Base-by-base conservation (phyloP, 1,284 basidiomycete species). In the Sanghuangporus baumii region DNA sequence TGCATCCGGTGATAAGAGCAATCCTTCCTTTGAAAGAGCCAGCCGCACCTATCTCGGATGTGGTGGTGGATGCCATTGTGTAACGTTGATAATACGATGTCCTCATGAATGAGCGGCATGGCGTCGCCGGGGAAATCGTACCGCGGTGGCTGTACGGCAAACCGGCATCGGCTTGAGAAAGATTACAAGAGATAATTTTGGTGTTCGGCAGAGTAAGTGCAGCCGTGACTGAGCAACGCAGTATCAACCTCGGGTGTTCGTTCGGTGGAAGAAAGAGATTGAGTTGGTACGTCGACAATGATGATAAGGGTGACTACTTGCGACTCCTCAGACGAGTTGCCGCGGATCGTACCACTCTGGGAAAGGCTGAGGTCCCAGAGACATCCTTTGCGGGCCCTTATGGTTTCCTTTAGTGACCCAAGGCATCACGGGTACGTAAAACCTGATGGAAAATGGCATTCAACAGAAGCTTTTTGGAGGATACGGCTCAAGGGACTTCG, bases 1-100 rank as follows among this genome's bases (percentile, higher is more conserved):
- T 71, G 38, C 69, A 74, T 18, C 78, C 78, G 8, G 77, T 79
- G 34, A 79, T 78, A 41, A 78, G 69, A 9, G 75, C 76, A 4
- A 79, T 68, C 61, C 74, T 76, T 16, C 73, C 73, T 38, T 47
- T 64, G 26, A 67, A 60, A 43, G 51, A n/a, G 26, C 18, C 55
- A 41, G 51, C 23, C 20, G 9, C 36, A 40, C 36, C 26, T 60
- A 36, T n/a, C 9, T 48, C 46, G 48, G 57, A 8, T 16, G 43
- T 37, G 31, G n/a, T 26, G 48, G 12, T n/a, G n/a, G 48, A 31
- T 5, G 26, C 23, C 52, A 40, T 55, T 12, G 51, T 14, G 2
- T 18, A 48, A 20, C 48, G n/a, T 34, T 34, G 34, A 36, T 23
- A 55, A 14, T 34, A 8, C 37, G 52, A 37, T 26, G 37, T 36